Base-by-base conservation (phyloP, 2,329 filamentous ascomycete genomes). In the Monosporascus sp. region DNA sequence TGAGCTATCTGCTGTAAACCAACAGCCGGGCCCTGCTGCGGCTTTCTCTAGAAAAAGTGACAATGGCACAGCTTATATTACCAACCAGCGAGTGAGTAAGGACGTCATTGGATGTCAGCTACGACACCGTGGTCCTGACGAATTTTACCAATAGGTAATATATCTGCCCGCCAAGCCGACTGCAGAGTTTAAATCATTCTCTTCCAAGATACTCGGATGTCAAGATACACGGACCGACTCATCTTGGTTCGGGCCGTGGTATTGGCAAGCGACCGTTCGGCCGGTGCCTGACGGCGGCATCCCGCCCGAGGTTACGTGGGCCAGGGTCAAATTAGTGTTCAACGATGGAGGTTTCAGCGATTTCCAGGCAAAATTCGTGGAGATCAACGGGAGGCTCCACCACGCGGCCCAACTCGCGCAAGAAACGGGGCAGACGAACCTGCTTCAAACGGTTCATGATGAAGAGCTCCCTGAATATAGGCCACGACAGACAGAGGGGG, bases 341-440 rank as follows among this genome's bases (percentile, higher is more conserved):
- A 92, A 91, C 67, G 92, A 97, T 57, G 93, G 93, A 44, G 93
- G 93, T n/a, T 92, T 92, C 54, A 94, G 88, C 68, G 91, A 96
- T 61, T 97, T 96, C 66, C 87, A 92, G 63, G 82, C 83, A 49
- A 83, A 83, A 50, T 96, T 92, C 65, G 90, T 95, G 63, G 80
- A 88, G 52, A 84, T 97, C 58, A 91, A 90, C 66, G 92, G 96
- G 66, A 82, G 90, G 6, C 74, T 96, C 52, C 81, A 87, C 58
- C 90, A 97, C 63, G 90, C 86, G 7, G 83, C 91, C 38, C 89
- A 94, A 52, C 80, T 88, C 54, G 85, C 86, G 35, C 73, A 85
- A 52, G 87, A 88, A 63, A 83, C 79, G 57, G 86, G 85, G n/a
- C 77, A 77, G 58, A 75, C 71, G 46, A 75, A 84, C 31, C 65